Conservation (phyloP, 768 basidiomycete species). For the Strobilomyces dryophilus region DNA sequence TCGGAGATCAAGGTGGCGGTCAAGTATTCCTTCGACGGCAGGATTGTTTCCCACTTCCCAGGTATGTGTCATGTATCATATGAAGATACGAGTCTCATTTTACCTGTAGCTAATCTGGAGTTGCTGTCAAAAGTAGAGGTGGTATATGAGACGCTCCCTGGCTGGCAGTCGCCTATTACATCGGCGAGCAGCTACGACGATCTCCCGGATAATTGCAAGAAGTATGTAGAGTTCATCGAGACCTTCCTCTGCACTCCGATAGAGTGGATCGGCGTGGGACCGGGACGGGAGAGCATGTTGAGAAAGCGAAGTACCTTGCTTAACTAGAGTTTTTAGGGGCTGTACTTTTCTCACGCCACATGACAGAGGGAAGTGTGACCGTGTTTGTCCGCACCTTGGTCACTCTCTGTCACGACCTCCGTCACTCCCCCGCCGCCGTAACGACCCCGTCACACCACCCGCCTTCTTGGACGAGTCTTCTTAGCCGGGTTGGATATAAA, state of each 20-base stretch:
- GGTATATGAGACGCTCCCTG: constrained; percentile 82
- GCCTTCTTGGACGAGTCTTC: constrained; percentile 13
- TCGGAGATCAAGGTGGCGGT: constrained; percentile 85
- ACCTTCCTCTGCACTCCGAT: constrained; percentile 64
- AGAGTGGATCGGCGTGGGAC: constrained; percentile 93
- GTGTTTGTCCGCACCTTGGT: constrained; percentile 22
- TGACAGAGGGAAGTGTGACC: constrained; percentile 14
- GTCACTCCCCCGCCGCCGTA: constrained; percentile 34
- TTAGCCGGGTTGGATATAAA: constrained; percentile 23
- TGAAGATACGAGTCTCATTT: background rate
- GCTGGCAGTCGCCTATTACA: constrained; percentile 83
- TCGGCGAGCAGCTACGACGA: constrained; percentile 58
- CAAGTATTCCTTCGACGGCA: constrained; percentile 72
- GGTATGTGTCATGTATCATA: constrained; percentile 43
- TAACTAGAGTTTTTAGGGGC: constrained; percentile 15
- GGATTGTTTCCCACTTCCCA: constrained; percentile 81
- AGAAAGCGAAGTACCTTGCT: constrained; percentile 13
- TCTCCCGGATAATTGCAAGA: constrained; percentile 80
- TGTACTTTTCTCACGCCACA: constrained; percentile 23
- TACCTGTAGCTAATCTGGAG: constrained; percentile 72
- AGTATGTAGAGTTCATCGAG: constrained; percentile 88
- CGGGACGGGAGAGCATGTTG: constrained; percentile 78
- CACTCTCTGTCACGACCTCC: constrained; percentile 32
- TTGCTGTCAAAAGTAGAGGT: constrained; percentile 76
- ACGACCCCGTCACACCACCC: constrained; percentile 30